Conservation (phyloP, 1,284 basidiomycete genomes). For the Trichosporon ovoides region DNA sequence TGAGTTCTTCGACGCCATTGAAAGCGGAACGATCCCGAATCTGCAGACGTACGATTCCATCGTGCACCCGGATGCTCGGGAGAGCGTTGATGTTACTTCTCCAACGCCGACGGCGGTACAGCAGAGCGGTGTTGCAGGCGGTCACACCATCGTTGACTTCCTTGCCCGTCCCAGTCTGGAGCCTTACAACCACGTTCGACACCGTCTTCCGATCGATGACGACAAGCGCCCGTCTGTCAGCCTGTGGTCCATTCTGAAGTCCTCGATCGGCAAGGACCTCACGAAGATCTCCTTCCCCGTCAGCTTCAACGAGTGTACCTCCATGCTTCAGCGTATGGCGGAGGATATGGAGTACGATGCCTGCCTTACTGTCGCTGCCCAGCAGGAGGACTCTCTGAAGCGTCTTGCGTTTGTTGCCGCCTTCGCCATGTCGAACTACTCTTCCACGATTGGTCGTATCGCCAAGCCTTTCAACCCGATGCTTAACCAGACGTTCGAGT, state of each 20-base stretch:
- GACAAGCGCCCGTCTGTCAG: slow-evolving; percentile 86
- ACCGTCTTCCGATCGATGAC: slow-evolving; percentile 60
- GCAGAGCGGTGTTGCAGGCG: neutral
- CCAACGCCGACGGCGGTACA: neutral
- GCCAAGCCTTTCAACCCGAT: slow-evolving; percentile 84
- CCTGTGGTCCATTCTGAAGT: slow-evolving; percentile 92
- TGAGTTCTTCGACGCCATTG: slow-evolving; percentile 97
- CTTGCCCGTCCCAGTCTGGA: slow-evolving; percentile 57
- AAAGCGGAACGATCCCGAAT: slow-evolving; percentile 65
- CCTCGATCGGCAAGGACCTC: slow-evolving; percentile 93
- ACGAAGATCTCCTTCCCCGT: slow-evolving; percentile 92
- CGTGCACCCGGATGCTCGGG: slow-evolving; percentile 34
- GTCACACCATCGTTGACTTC: slow-evolving; percentile 36
- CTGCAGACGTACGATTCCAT: slow-evolving; percentile 64
- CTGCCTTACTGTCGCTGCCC: slow-evolving; percentile 69
- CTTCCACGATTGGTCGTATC: slow-evolving; percentile 87
- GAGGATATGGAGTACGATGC: slow-evolving; percentile 96
- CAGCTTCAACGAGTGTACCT: slow-evolving; percentile 92
- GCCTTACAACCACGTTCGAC: slow-evolving; percentile 67
- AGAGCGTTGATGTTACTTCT: neutral
- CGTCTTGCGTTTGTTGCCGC: slow-evolving; percentile 91
- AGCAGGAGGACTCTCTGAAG: slow-evolving; percentile 69
- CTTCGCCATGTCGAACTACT: slow-evolving; percentile 96
- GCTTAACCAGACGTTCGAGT: slow-evolving; percentile 86
- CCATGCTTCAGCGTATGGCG: slow-evolving; percentile 75